Conservation (phyloP, 78 protist genomes). For the Cavenderia fasciculata region DNA sequence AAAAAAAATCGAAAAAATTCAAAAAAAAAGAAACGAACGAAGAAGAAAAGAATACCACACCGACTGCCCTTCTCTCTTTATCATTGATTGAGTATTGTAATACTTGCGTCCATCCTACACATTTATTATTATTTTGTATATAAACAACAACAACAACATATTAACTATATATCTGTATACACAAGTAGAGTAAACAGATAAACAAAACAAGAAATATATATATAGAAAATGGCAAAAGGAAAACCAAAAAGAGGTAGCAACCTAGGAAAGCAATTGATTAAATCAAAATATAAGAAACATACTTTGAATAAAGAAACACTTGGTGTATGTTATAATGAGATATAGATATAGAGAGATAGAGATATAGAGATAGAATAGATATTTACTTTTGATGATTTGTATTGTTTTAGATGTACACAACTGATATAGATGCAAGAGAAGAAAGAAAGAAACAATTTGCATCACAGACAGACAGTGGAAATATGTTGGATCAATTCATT, state of each 20-base stretch:
- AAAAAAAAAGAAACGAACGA: no score
- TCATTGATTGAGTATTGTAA: no score
- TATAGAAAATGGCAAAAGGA: constrained; percentile 1
- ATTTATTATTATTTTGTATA: no score
- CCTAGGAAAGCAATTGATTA: constrained; percentile 36
- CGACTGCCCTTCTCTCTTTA: no score
- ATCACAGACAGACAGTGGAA: constrained; percentile 54
- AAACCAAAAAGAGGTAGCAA: neutral
- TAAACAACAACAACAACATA: no score
- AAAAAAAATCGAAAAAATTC: no score
- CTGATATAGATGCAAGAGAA: constrained; percentile 78
- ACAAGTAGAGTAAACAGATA: no score
- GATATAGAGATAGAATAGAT: neutral
- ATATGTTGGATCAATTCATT: constrained; percentile 55
- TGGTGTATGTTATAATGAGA: constrained; percentile 24
- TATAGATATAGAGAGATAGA: neutral
- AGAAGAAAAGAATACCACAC: no score
- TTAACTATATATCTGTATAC: no score
- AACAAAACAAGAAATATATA: no score
- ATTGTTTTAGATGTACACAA: constrained; percentile 60
- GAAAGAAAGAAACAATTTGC: constrained; percentile 61
- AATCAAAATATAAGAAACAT: constrained; percentile 44
- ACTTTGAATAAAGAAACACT: constrained; percentile 67
- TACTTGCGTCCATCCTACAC: no score
- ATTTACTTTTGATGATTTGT: no score